Evolutionary conservation across 306 rosid genomes (phyloP).

Genomic region (Pyrus communis): DNA sequence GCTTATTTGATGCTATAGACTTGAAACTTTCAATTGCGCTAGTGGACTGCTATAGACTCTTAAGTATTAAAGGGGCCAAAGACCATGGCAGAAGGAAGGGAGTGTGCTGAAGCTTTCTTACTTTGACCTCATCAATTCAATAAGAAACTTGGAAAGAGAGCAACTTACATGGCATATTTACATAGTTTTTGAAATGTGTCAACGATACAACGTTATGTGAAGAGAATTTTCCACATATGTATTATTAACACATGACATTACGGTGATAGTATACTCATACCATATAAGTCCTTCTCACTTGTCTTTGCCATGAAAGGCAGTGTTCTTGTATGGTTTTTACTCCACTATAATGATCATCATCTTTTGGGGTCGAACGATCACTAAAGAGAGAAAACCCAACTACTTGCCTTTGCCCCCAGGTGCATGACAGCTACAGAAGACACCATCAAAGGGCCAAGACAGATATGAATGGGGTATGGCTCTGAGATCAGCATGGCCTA

Average conservation of each 20-base stretch:
- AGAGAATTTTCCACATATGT: too few relatives aligned
- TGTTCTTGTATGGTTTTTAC: neutral
- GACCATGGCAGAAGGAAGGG: neutral
- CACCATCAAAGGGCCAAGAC: conserved; percentile 6
- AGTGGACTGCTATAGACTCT: conserved; percentile 9
- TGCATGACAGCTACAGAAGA: conserved; percentile 37
- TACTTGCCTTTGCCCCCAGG: conserved; percentile 35
- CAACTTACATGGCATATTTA: too few relatives aligned
- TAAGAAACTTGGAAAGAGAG: neutral
- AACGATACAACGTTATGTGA: too few relatives aligned
- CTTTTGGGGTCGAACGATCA: conserved; percentile 29
- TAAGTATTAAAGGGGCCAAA: neutral
- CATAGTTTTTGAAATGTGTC: too few relatives aligned
- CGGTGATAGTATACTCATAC: neutral
- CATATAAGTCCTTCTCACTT: neutral
- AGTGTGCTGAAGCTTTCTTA: conserved; percentile 4
- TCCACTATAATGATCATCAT: neutral
- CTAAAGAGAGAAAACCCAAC: conserved; percentile 17
- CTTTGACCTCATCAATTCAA: conserved; percentile 24
- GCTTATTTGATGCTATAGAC: conserved; percentile 6
- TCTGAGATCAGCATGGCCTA: conserved; percentile 28
- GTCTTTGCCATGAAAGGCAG: neutral
- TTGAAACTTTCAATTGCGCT: conserved; percentile 24
- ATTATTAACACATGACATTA: too few relatives aligned
- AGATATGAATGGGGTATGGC: conserved; percentile 1